phyloP scores from a whole-genome alignment of 495 filamentous ascomycete genomes.

The Entonaema liquescens region DNA sequence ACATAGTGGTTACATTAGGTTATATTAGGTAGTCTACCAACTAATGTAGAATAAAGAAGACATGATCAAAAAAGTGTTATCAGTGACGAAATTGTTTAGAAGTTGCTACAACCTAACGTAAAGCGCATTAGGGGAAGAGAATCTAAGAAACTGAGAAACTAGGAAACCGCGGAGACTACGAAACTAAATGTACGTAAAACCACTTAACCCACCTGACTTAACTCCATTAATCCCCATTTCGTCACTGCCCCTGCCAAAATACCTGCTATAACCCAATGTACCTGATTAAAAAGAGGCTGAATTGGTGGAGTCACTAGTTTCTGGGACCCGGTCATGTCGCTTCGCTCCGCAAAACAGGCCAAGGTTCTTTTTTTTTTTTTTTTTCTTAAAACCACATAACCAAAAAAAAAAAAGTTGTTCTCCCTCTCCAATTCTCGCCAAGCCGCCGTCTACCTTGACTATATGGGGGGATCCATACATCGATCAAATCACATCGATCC shows the following conservation, averaged over 20 bases:
- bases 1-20: neutral
- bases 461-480: conserved; percentile 34
- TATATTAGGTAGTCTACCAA: neutral
- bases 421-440: conserved; percentile 32
- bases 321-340: neutral
- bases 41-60: neutral
- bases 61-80: neutral
- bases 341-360: neutral
- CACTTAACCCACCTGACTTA: neutral
- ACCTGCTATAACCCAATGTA: neutral
- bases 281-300: conserved; percentile 16
- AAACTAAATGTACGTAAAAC: neutral
- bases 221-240: neutral
- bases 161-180: neutral
- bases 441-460: conserved; percentile 34
- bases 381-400: neutral
- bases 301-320: neutral
- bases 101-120: neutral
- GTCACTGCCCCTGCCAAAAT: neutral
- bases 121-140: neutral
- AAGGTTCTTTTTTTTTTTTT: neutral
- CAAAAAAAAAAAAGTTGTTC: neutral
- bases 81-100: neutral
- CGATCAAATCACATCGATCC: conserved; percentile 29
- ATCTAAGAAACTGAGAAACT: neutral